Evolutionary conservation across 805 yeast genomes (phyloP).

Genomic region (Yamadazyma nakazawae): DNA sequence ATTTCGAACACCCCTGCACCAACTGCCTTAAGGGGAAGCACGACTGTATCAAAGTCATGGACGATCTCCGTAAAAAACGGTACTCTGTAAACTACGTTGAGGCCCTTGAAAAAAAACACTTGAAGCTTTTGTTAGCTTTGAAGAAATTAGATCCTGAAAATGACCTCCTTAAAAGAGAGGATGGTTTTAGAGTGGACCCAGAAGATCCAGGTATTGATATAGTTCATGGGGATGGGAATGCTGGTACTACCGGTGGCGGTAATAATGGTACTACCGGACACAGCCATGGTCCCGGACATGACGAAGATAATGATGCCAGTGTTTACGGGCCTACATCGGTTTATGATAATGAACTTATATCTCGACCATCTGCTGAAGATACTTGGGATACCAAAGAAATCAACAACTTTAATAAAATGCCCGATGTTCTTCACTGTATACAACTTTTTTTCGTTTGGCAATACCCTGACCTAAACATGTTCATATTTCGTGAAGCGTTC

Average conservation of each 20-base stretch:
- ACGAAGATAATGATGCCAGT: conserved; percentile 26
- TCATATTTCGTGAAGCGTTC: conserved; percentile 62
- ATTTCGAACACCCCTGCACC: conserved; percentile 47
- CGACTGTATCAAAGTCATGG: conserved; percentile 45
- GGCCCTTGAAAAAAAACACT: conserved; percentile 34
- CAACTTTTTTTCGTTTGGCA: conserved; percentile 58
- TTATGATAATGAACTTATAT: conserved; percentile 28
- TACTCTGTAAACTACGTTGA: conserved; percentile 51
- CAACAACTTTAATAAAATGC: conserved; percentile 33
- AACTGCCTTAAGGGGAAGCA: conserved; percentile 42
- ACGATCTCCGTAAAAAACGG: conserved; percentile 50
- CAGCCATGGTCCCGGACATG: conserved; percentile 5
- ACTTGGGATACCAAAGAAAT: conserved; percentile 15
- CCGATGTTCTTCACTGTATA: conserved; percentile 33
- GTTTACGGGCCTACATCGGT: conserved; percentile 48
- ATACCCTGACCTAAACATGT: conserved; percentile 61
- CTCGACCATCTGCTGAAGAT: conserved; percentile 14
- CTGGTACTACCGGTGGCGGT: background rate
- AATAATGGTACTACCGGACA: background rate
- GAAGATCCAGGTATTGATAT: background rate
- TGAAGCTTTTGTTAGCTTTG: conserved; percentile 16
- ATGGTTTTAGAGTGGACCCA: background rate
- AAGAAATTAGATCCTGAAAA: background rate
- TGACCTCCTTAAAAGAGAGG: background rate
- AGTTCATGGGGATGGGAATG: background rate